Percentiles rank a stretch among this genome's conserved stretches.
Evolutionary conservation across 2,329 filamentous ascomycete species (phyloP).

Genomic region (Aspergillus glaucus): DNA sequence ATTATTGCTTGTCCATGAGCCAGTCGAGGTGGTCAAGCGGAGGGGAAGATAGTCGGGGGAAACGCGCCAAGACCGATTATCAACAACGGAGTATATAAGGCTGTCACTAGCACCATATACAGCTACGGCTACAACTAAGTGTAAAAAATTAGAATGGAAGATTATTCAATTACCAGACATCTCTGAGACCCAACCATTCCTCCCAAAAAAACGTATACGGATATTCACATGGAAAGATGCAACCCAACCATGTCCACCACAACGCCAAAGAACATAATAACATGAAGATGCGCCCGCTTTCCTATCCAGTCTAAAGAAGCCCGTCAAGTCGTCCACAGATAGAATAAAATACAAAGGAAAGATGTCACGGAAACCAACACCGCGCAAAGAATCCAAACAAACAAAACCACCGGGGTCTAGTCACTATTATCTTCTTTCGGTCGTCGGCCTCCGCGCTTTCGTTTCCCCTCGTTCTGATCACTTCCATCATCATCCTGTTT

Average conservation of each 20-base stretch:
- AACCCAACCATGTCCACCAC: constrained; percentile 15
- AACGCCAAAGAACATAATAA: constrained; percentile 14
- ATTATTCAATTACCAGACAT: background rate
- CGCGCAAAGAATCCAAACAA: too few relatives aligned
- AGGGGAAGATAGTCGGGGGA: constrained; percentile 1
- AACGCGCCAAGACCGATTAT: constrained; percentile 1
- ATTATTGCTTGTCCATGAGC: constrained; percentile 14
- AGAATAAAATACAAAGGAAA: constrained; percentile 8
- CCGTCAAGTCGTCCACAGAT: constrained; percentile 20
- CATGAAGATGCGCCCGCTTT: constrained; percentile 18
- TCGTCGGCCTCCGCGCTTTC: constrained; percentile 37
- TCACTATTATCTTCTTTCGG: constrained; percentile 35
- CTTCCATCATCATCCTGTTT: constrained; percentile 41
- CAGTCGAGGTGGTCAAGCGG: constrained; percentile 2
- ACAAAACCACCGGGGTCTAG: constrained; percentile 10
- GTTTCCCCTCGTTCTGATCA: constrained; percentile 44
- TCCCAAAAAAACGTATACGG: background rate
- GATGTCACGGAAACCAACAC: background rate
- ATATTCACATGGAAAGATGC: constrained; percentile 19
- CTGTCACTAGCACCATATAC: background rate
- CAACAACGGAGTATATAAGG: constrained; percentile 6
- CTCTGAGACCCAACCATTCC: too few relatives aligned
- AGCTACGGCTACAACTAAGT: background rate
- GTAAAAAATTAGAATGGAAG: background rate
- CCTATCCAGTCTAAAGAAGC: constrained; percentile 21